phyloP scores from a whole-genome alignment of 2,329 filamentous ascomycete genomes.

The Ophiocordyceps sinensis region DNA sequence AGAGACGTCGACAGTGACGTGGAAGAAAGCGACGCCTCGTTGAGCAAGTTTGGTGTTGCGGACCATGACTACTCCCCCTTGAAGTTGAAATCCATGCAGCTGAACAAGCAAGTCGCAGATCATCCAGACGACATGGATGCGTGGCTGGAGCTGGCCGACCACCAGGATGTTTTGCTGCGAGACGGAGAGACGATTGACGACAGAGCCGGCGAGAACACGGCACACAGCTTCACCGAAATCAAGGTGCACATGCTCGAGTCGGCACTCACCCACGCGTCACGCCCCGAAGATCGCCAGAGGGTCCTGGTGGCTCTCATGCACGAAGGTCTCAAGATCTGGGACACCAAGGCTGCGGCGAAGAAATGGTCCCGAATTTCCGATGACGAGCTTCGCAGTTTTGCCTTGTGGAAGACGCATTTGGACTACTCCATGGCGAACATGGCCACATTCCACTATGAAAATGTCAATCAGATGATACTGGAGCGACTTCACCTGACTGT shows the following conservation, averaged over 20 bases:
- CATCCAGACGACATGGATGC: constrained; percentile 51
- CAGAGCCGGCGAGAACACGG: constrained; percentile 42
- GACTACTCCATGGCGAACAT: constrained; percentile 60
- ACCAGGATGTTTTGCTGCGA: constrained; percentile 57
- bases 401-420: constrained; percentile 60
- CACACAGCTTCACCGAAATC: constrained; percentile 58
- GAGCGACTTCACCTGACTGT: constrained; percentile 26
- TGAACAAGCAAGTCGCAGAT: constrained; percentile 50
- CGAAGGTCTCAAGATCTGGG: constrained; percentile 65
- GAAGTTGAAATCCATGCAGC: constrained; percentile 40
- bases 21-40: constrained; percentile 31
- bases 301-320: constrained; percentile 57
- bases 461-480: constrained; percentile 43
- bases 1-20: constrained; percentile 33
- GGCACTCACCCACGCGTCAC: constrained; percentile 45
- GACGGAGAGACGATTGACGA: constrained; percentile 28
- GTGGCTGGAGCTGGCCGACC: constrained; percentile 67
- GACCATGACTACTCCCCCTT: constrained; percentile 29
- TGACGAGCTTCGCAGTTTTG: constrained; percentile 23
- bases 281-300: constrained; percentile 34
- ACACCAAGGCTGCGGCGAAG: constrained; percentile 39
- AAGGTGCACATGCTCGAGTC: constrained; percentile 69
- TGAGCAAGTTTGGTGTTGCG: constrained; percentile 18
- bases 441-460: constrained; percentile 51
- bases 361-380: constrained; percentile 46